Evolutionary conservation across 2,329 filamentous ascomycete genomes (phyloP), one percentile per base, ranked within the genome.

Genomic region (Apiospora marii): DNA sequence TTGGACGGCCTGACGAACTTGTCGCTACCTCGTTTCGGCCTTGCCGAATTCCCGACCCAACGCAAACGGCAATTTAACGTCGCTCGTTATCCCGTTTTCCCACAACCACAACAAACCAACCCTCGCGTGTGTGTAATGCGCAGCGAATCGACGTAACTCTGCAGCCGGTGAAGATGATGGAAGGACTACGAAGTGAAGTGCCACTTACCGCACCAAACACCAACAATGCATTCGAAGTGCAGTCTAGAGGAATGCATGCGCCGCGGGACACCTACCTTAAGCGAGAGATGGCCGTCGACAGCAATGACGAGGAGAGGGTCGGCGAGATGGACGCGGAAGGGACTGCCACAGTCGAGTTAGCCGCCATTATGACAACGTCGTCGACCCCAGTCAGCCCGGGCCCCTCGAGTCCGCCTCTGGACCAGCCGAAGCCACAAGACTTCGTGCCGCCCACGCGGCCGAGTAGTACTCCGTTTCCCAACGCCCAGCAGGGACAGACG

Each of bases 391-490:
- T 88, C 22, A 87, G 87, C 4, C 87, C 87, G 0, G 87, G 87
- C 41, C 85, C 88, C 19, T 84, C 86, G 7, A 89, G 86, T 74
- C 87, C 87, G 49, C 85, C 86, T 34, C 82, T 86, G 68, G 84
- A 87, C 51, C 87, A 86, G 73, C 79, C 81, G 72, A 87, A 86
- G 72, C 78, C 83, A 34, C 81, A 83, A 74, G 85, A 87, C 76
- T 87, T 88, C 77, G 78, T 85, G 30, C 86, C 85, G 48, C 86
- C 86, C 4, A 85, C 85, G 7, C 85, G 89, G 70, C 89, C 89
- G 24, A 90, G 88, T 78, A 90, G 89, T 81, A 91, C 89, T 1
- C 89, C 89, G 0, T 91, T 90, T 72, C 87, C 87, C 4, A 86
- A 89, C 72, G 86, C 86, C 69, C 87, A 90, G 69, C 85, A 85